Evolutionary conservation across 352 stramenopile genomes (phyloP), one percentile per base, ranked within the genome.

Genomic region (Globisporangium rhizosaccharum): DNA sequence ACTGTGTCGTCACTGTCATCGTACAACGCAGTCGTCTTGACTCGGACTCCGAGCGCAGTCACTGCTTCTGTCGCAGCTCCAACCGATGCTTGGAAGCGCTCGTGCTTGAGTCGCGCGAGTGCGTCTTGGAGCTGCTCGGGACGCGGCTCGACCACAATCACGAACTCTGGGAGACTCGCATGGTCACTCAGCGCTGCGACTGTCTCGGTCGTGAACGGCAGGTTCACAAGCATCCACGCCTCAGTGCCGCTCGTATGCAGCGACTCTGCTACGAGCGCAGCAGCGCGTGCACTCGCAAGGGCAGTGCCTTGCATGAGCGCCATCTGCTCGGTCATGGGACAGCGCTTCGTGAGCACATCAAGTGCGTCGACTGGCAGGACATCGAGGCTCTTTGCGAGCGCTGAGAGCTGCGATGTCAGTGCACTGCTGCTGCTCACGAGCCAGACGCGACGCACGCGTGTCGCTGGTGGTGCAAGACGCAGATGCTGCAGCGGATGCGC

Each of bases 181-280:
- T 65, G 66, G 33, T 83, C 66, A 14, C 75, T 63, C 2, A 91
- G 54, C 12, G 63, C 64, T 9, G 63, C 62, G 18, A 82, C 46
- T 0, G 68, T 64, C 2, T 84, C 73, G 20, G 36, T 50, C 15
- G 64, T 75, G 11, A 81, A 61, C 33, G 72, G 64, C 47, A 91
- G 51, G 55, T 87, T 81, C 15, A 37, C 71, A 17, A 91, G 62
- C 28, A 91, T 64, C 79, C 79, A 89, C 37, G 46, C 11, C 26
- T 20, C 33, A 8, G 12, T 11, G 20, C 23, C 51, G 41, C 42
- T 59, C 23, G 36, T 68, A 62, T n/a, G 51, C 11, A 75, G 44
- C 1, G 57, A 50, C 26, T 74, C 67, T 1, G 65, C 64, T 0
- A 72, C 56, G 10, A 79, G 47, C n/a, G 33, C 42, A 20, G 65